These are phyloP conservation scores for Mrakia blollopis DNA, from an alignment of 768 basidiomycete species.

Conservation along the genomic window DNA sequence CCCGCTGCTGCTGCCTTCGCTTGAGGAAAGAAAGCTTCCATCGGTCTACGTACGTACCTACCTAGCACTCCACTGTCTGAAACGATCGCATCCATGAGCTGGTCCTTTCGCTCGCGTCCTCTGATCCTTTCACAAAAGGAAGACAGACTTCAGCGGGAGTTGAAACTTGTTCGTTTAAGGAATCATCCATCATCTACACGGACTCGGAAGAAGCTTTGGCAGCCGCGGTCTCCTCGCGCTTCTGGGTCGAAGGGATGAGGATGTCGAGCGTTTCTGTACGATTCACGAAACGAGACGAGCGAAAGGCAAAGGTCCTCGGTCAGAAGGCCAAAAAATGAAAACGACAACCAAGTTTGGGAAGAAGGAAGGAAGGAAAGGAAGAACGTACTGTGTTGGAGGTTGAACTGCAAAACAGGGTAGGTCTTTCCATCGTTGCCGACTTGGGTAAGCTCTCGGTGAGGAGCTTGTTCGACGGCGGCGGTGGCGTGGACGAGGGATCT, in stretches of 20 bases:
- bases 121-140: neutral
- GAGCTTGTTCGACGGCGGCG: neutral
- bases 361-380: neutral
- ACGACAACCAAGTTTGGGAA: neutral
- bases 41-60: no score
- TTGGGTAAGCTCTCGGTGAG: neutral
- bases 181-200: no score
- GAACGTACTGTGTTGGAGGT: neutral
- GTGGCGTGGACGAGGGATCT: constrained; percentile 2
- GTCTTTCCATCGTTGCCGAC: neutral
- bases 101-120: neutral
- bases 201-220: neutral
- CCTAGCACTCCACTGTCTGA: no score
- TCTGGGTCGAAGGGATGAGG: neutral
- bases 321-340: neutral
- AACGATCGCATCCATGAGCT: no score
- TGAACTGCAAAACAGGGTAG: neutral
- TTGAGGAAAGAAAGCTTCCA: no score
- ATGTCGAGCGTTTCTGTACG: neutral
- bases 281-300: neutral
- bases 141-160: no score
- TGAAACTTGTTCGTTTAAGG: no score
- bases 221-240: neutral
- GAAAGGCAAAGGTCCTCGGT: neutral
- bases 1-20: neutral